phyloP scores from a whole-genome alignment of 2,329 filamentous ascomycete genomes.

The Pyrenochaeta sp. region DNA sequence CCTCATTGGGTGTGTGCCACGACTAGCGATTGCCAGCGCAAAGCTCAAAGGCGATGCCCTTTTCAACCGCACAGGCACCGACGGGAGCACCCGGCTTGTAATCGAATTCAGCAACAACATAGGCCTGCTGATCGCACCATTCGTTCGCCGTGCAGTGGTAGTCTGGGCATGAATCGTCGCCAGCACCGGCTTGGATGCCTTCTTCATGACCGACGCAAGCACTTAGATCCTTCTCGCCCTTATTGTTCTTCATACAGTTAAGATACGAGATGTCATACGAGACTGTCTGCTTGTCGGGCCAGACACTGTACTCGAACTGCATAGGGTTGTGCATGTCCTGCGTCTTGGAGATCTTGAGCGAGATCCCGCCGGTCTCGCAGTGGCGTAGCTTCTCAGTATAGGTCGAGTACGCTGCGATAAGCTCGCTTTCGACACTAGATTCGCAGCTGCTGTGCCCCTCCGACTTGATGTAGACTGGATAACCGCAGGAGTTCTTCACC shows the following conservation, averaged over 20 bases:
- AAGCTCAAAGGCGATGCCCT: constrained; percentile 24
- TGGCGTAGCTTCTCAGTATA: constrained; percentile 14
- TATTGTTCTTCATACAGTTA: constrained; percentile 18
- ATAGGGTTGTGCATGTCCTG: constrained; percentile 9
- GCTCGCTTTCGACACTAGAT: neutral
- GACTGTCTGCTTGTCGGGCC: constrained; percentile 8
- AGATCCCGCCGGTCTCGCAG: constrained; percentile 13
- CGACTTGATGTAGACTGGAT: constrained; percentile 25
- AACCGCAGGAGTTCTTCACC: constrained; percentile 29
- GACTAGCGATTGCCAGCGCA: constrained; percentile 14
- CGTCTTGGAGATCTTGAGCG: constrained; percentile 21
- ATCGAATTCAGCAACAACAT: constrained; percentile 18
- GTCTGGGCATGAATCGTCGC: constrained; percentile 4
- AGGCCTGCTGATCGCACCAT: constrained; percentile 18
- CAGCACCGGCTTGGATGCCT: constrained; percentile 21
- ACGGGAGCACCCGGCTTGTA: constrained; percentile 20
- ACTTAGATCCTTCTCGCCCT: constrained; percentile 15
- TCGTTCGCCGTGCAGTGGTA: constrained; percentile 14
- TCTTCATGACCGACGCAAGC: constrained; percentile 20
- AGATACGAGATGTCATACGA: constrained; percentile 27
- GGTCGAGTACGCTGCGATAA: constrained; percentile 8
- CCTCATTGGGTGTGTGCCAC: neutral
- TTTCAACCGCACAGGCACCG: constrained; percentile 9
- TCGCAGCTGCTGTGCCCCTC: constrained; percentile 16
- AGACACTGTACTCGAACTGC: constrained; percentile 27